Evolutionary conservation across 2,329 filamentous ascomycete genomes (phyloP), one percentile per base, ranked within the genome.

Genomic region (Exophiala phaeomuriformis): DNA sequence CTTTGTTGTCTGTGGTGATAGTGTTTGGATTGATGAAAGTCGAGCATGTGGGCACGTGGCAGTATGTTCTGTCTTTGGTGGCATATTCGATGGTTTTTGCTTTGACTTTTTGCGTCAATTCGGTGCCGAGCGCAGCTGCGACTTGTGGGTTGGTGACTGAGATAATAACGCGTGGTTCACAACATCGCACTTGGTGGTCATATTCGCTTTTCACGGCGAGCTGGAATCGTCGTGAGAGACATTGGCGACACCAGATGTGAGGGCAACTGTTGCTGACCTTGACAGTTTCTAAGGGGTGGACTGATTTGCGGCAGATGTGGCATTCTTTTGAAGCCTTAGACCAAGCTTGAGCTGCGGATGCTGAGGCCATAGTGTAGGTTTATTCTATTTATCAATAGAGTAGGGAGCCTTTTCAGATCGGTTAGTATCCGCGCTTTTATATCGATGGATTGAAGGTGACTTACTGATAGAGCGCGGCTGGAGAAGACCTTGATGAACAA

Each of bases 51-150:
- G 64, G 54, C 0, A 54, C 55, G 33, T 74, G 69, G 56, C 80
- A 84, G 61, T 83, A 83, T 0, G 69, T 77, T 6, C 72, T 67
- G 51, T 81, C 67, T 0, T 65, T 61, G 0, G 76, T 77, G 0
- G 70, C 68, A 3, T 74, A 71, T 61, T 84, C 80, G 1, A 73
- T 27, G 31, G 72, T 68, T 63, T 78, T 82, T 1, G 63, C 63
- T 6, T 65, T 58, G 54, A 75, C 80, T 30, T 46, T 31, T 19
- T 9, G 12, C 28, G 47, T 48, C 36, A 49, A n/a, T 37, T 49
- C 35, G 27, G 12, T 9, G 3, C 55, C 52, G 1, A 58, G 31
- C 2, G 50, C 39, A 32, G 12, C 3, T 7, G 29, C 37, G 27
- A 55, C 41, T 8, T 12, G 39, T 4, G 49, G 39, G 4, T 37